Evolutionary conservation across 192 early-diverging fungal genomes (phyloP), one percentile per base, ranked within the genome.

Genomic region (Backusella liffmaniae): DNA sequence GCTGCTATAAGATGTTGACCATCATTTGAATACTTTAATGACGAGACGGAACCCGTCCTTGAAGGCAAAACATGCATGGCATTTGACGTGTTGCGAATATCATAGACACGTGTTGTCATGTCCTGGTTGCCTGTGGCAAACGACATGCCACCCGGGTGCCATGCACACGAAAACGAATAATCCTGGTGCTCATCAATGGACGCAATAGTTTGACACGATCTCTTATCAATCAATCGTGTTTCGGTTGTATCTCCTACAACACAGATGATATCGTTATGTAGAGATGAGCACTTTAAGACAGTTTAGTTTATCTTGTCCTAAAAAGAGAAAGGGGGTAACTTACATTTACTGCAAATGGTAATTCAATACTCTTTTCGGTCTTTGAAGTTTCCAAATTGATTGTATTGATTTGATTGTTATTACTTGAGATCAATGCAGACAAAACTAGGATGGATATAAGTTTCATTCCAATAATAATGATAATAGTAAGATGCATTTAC

Each of bases 41-140:
- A 88, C 16, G 91, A 82, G 26, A 93, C 76, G 0, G 92, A 88
- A 18, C 91, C 89, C 36, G 91, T 70, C 10, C 74, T 79, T 10
- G 81, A 80, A 9, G 79, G 79, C 18, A 93, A 74, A 5, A 89
- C 85, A 35, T 82, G 74, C 3, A 92, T 70, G 2, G 91, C 76
- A 66, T 83, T 79, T 21, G 85, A 84, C 16, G 85, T 56, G 59
- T 90, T 90, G 2, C 92, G 80, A 9, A 86, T 86, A 80, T 93
- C 92, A 72, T 93, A 93, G 9, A 93, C 66, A 21, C 91, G 77
- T 12, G 84, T 78, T 29, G 84, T 80, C 56, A 76, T 78, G 51
- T 87, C 90, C 81, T 93, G 92, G 70, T 90, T 92, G 10, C 92
- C 92, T 6, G 92, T 93, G 1, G 87, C 89, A 41, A 93, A 67